A percentile compares a stretch with the other conserved stretches of the same genome.
phyloP scores from a whole-genome alignment of 2,329 filamentous ascomycete genomes.

The Balansia obtecta region DNA sequence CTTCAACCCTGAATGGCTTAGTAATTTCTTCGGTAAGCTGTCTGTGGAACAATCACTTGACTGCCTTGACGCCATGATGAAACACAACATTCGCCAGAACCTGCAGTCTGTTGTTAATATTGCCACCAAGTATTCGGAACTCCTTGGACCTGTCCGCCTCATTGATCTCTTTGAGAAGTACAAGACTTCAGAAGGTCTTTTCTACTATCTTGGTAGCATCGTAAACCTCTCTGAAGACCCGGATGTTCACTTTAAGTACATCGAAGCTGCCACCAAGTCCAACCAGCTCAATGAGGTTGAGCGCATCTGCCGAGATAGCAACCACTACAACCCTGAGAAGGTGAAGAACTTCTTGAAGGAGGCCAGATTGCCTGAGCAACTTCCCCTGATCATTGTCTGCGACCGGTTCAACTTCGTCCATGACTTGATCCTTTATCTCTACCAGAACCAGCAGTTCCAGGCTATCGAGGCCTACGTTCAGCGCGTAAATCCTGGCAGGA shows the following conservation, averaged over 20 bases:
- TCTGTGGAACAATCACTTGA: slow-evolving; percentile 93
- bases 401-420: slow-evolving; percentile 99
- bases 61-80: slow-evolving; percentile 92
- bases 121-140: slow-evolving; percentile 94
- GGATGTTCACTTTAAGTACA: slow-evolving; percentile 98
- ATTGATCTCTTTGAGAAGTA: slow-evolving; percentile 97
- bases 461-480: slow-evolving; percentile 98
- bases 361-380: slow-evolving; percentile 78
- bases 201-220: slow-evolving; percentile 96
- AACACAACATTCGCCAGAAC: slow-evolving; percentile 92
- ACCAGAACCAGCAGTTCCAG: slow-evolving; percentile 98
- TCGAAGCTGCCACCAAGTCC: slow-evolving; percentile 91
- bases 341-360: slow-evolving; percentile 99
- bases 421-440: slow-evolving; percentile 88
- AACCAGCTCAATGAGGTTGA: slow-evolving; percentile 92
- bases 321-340: slow-evolving; percentile 81
- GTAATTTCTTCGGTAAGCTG: slow-evolving; percentile 84
- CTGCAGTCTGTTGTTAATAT: slow-evolving; percentile 89
- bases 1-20: slow-evolving; percentile 82
- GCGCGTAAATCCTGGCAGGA: slow-evolving; percentile 82
- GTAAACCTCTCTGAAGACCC: slow-evolving; percentile 93
- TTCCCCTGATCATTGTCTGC: slow-evolving; percentile 95
- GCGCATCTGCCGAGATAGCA: slow-evolving; percentile 91
- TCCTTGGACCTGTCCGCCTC: slow-evolving; percentile 74
- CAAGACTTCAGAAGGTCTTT: slow-evolving; percentile 90